Evolutionary conservation across 768 basidiomycete species (phyloP), one percentile per base, ranked within the genome.

Genomic region (Sporobolomyces roseus): DNA sequence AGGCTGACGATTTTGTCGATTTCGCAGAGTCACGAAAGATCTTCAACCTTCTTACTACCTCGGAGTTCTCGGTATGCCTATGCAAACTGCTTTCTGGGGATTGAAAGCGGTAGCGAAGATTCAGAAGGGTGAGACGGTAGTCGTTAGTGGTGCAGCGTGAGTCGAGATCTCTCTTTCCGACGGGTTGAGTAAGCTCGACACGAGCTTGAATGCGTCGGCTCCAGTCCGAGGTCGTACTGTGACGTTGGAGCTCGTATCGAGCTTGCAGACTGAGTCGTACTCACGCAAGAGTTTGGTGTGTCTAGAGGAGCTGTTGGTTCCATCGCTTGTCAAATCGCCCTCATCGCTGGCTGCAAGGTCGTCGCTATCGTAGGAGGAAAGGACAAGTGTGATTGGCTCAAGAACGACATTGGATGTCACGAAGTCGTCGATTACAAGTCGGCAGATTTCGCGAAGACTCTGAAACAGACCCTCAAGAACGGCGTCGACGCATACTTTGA

Each of bases 101-200:
- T 81, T 97, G 33, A 82, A 85, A 77, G 89, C 91, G 55, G 82
- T 94, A 52, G 91, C 87, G 21, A 78, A 89, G 67, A 78, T 93
- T 75, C 89, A 93, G 77, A 78, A 86, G 0, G 91, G 92, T 17
- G 92, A 97, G 68, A 89, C 84, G 0, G 84, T 94, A 55, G 83
- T 97, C 29, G 88, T 88, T 16, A 90, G 90, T 1, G 93, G 91
- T 25, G 93, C 93, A 3, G 93, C 94, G n/a, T n/a, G n/a, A n/a
- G n/a, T n/a, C n/a, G n/a, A n/a, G n/a, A n/a, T n/a, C n/a, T n/a
- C n/a, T n/a, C n/a, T n/a, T n/a, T n/a, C n/a, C n/a, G n/a, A n/a
- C n/a, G n/a, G n/a, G n/a, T n/a, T n/a, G n/a, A n/a, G n/a, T n/a
- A n/a, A n/a, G n/a, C n/a, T n/a, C n/a, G n/a, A n/a, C n/a, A n/a